A percentile compares a stretch with the other conserved stretches of the same genome.
These are phyloP conservation scores for Xylariales sp. DNA, from an alignment of 2,329 filamentous ascomycete species.

Conservation along the genomic window DNA sequence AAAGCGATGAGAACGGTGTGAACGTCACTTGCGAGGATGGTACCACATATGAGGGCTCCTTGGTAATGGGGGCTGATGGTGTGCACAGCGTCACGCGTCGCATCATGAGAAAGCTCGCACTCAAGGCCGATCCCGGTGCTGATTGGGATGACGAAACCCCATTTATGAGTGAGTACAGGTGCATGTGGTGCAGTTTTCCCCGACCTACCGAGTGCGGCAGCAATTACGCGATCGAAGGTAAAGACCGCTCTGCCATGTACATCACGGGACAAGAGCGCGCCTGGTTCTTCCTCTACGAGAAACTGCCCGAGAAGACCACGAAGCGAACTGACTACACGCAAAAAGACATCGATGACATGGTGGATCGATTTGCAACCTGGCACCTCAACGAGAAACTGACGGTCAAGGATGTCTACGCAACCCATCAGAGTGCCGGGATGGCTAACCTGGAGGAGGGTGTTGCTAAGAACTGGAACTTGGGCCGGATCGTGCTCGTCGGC, in stretches of 20 bases:
- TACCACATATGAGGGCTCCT: conserved; percentile 13
- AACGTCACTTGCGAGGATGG: conserved; percentile 16
- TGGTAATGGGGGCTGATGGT: conserved; percentile 18
- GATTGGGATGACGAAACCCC: conserved; percentile 1
- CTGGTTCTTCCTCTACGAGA: conserved; percentile 5
- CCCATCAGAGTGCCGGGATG: background rate
- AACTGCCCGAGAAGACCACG: conserved; percentile 11
- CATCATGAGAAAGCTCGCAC: conserved; percentile 10
- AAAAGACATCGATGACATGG: conserved; percentile 18
- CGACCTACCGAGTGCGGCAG: background rate
- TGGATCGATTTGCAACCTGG: conserved; percentile 20
- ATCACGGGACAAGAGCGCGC: background rate
- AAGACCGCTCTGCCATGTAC: conserved; percentile 1
- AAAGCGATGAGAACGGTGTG: conserved; percentile 14
- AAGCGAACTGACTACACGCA: conserved; percentile 19
- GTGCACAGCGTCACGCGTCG: conserved; percentile 16
- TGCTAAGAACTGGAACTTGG: conserved; percentile 7
- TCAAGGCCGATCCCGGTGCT: background rate
- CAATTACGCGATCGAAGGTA: background rate
- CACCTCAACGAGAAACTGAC: conserved; percentile 12
- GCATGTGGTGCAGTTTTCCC: conserved; percentile 4
- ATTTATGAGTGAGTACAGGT: background rate
- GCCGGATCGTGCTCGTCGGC: conserved; percentile 8
- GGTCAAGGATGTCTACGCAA: background rate
- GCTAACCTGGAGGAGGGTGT: conserved; percentile 8